phyloP scores from a whole-genome alignment of 2,329 filamentous ascomycete genomes.

The Fusarium praegraminearum region DNA sequence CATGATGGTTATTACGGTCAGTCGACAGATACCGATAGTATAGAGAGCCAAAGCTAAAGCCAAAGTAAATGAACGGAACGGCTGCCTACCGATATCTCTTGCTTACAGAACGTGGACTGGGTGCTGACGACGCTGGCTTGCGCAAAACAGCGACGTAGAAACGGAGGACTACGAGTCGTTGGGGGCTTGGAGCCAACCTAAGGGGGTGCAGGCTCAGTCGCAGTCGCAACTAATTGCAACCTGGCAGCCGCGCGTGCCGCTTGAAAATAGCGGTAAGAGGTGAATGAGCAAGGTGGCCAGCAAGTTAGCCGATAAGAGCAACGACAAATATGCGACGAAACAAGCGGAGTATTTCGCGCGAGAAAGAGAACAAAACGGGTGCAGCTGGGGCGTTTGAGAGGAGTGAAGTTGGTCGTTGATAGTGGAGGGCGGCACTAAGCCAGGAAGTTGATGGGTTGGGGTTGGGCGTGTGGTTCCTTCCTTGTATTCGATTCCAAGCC shows the following conservation, averaged over 20 bases:
- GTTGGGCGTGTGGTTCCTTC: conserved; percentile 41
- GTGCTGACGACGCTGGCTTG: conserved; percentile 40
- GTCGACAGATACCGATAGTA: conserved; percentile 42
- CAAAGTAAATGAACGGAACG: conserved; percentile 19
- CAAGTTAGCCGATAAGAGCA: not conserved
- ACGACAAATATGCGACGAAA: conserved; percentile 15
- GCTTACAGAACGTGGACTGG: conserved; percentile 13
- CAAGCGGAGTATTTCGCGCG: conserved; percentile 30
- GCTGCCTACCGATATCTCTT: conserved; percentile 25
- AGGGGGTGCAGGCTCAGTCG: conserved; percentile 33
- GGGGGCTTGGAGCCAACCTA: conserved; percentile 34
- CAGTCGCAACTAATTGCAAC: not conserved
- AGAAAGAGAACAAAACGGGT: conserved; percentile 37
- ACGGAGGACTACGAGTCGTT: conserved; percentile 38
- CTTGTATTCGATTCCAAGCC: conserved; percentile 37
- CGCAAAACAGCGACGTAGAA: conserved; percentile 31
- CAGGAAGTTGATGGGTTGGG: conserved; percentile 41
- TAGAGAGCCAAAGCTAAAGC: conserved; percentile 29
- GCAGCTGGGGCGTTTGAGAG: conserved; percentile 41
- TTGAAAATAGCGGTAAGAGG: conserved; percentile 38
- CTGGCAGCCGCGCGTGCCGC: conserved; percentile 51
- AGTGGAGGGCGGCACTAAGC: conserved; percentile 45
- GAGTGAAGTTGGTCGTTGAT: conserved; percentile 49
- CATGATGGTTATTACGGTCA: conserved; percentile 36
- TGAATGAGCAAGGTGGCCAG: not conserved